Evolutionary conservation across 805 yeast species (phyloP).

Genomic region (Torulaspora indica): DNA sequence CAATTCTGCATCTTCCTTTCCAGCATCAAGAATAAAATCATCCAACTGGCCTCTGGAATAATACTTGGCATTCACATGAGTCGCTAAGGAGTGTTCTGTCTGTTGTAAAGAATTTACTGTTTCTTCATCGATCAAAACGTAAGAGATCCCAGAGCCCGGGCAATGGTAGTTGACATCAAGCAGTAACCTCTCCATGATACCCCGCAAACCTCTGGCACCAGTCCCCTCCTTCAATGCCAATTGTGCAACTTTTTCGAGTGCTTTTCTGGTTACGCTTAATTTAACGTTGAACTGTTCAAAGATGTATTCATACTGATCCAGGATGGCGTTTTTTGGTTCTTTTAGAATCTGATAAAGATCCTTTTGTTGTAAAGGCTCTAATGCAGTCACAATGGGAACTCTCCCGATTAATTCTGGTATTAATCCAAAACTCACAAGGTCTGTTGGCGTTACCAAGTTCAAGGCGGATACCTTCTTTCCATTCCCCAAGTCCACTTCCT

Average conservation of each 20-base stretch:
- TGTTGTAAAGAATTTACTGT: constrained; percentile 41
- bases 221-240: constrained; percentile 50
- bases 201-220: constrained; percentile 57
- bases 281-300: constrained; percentile 51
- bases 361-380: constrained; percentile 42
- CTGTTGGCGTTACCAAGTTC: constrained; percentile 46
- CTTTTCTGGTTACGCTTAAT: constrained; percentile 45
- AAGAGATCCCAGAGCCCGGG: constrained; percentile 52
- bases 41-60: constrained; percentile 44
- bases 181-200: constrained; percentile 49
- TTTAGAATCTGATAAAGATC: constrained; percentile 48
- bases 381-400: constrained; percentile 50
- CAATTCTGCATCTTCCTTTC: constrained; percentile 40
- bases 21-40: constrained; percentile 40
- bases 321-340: constrained; percentile 53
- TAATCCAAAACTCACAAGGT: constrained; percentile 48
- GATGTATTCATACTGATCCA: constrained; percentile 50
- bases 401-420: constrained; percentile 60
- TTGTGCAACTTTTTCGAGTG: constrained; percentile 45
- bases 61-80: constrained; percentile 40
- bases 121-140: constrained; percentile 45
- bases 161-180: constrained; percentile 53
- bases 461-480: constrained; percentile 42
- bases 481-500: constrained; percentile 36
- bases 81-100: constrained; percentile 30